Evolutionary conservation across 75 land plant species (phyloP).

Genomic region (Cryptomeria japonica): DNA sequence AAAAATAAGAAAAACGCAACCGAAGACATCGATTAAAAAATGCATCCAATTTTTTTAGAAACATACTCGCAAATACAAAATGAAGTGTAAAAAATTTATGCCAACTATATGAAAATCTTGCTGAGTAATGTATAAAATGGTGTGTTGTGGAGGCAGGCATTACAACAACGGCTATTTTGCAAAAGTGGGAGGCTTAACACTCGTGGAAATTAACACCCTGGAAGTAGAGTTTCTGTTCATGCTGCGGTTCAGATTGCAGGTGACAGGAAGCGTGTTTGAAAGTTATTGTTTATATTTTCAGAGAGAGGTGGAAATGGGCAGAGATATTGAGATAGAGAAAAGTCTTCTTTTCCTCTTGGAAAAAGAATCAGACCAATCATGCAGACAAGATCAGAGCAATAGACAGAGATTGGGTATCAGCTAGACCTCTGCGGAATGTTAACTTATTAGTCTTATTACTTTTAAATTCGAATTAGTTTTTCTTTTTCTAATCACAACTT

Average conservation of each 20-base stretch:
- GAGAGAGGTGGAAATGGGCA: constrained; percentile 4
- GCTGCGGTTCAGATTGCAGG: constrained; percentile 10
- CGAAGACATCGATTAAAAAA: no score
- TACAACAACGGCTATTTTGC: constrained; percentile 13
- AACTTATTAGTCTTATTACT: background rate
- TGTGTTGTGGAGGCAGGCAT: background rate
- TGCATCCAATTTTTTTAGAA: no score
- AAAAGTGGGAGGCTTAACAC: constrained; percentile 16
- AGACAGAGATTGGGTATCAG: background rate
- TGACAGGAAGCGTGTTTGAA: constrained; percentile 9
- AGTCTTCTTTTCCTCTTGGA: background rate
- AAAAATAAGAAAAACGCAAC: no score
- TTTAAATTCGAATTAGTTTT: no score
- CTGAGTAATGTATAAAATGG: no score
- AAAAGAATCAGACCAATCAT: background rate
- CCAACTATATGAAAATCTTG: no score
- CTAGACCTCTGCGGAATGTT: background rate
- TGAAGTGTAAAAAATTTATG: background rate
- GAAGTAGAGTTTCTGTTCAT: constrained; percentile 12
- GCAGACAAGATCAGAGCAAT: background rate
- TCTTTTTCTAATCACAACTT: no score
- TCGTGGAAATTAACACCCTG: background rate
- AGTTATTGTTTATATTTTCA: constrained; percentile 16
- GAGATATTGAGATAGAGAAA: constrained; percentile 10
- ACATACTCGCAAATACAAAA: no score